Conservation (phyloP, 2,329 filamentous ascomycete species). For the Trichoderma sp. region DNA sequence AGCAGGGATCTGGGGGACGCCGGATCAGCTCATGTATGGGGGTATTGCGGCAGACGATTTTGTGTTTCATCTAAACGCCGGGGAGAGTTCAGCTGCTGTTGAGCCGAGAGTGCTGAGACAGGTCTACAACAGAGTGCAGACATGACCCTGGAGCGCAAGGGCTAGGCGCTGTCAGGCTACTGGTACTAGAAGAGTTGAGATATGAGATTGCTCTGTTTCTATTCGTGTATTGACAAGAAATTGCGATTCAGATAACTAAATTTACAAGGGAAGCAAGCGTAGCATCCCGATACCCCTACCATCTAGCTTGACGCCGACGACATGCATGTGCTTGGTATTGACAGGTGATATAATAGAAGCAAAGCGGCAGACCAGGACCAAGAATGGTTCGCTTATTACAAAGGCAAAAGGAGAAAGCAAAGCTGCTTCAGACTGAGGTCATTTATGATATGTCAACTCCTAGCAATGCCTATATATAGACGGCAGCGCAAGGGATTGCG, state of each 20-base stretch:
- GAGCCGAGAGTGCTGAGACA: slow-evolving; percentile 17
- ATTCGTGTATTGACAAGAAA: neutral
- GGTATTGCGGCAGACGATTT: slow-evolving; percentile 22
- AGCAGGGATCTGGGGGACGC: slow-evolving; percentile 15
- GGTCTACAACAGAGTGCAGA: neutral
- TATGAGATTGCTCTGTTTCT: neutral
- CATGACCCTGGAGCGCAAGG: neutral
- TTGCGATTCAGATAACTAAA: neutral
- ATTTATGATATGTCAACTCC: neutral
- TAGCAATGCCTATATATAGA: neutral
- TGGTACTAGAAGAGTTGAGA: neutral
- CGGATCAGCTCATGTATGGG: slow-evolving; percentile 23
- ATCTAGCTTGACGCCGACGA: neutral
- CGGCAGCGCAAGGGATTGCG: neutral
- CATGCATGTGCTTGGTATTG: neutral
- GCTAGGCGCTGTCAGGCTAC: neutral
- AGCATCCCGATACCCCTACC: slow-evolving; percentile 1
- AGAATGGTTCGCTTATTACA: neutral
- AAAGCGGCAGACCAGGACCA: neutral
- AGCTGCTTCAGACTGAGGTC: neutral
- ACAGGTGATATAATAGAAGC: neutral
- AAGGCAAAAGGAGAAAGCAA: neutral
- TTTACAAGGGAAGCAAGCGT: neutral
- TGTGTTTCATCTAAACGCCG: slow-evolving; percentile 17
- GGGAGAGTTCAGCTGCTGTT: neutral